Evolutionary conservation across 352 stramenopile species (phyloP).

Genomic region (Phytophthora brassicae): DNA sequence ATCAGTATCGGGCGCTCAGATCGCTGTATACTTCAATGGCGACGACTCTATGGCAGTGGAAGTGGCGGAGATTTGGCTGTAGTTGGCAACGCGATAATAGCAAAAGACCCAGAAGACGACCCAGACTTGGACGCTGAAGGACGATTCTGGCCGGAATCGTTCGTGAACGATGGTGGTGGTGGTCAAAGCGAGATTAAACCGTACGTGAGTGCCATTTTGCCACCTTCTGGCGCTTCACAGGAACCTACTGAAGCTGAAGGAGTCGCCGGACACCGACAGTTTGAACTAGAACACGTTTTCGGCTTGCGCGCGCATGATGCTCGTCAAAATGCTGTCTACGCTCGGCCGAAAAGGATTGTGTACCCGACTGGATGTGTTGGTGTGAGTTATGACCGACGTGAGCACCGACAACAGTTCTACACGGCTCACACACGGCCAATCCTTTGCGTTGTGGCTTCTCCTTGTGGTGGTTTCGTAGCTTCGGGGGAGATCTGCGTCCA

Average conservation of each 20-base stretch:
- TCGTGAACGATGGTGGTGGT: conserved; percentile 46
- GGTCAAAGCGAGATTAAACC: conserved; percentile 57
- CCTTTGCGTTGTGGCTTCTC: conserved; percentile 45
- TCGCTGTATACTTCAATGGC: conserved; percentile 73
- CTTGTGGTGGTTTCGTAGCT: conserved; percentile 60
- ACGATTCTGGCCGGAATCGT: conserved; percentile 56
- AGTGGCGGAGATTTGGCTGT: conserved; percentile 11
- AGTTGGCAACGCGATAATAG: conserved; percentile 23
- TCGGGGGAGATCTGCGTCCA: conserved; percentile 74
- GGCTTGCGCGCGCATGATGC: conserved; percentile 59
- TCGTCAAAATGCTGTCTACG: conserved; percentile 61
- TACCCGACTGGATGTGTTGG: conserved; percentile 61
- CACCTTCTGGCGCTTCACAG: conserved; percentile 36
- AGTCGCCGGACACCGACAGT: conserved; percentile 29
- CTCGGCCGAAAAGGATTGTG: conserved; percentile 66
- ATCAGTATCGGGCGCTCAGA: conserved; percentile 60
- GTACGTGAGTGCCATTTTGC: conserved; percentile 64
- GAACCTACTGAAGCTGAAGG: conserved; percentile 49
- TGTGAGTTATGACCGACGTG: conserved; percentile 73
- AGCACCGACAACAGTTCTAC: conserved; percentile 74
- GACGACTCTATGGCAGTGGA: conserved; percentile 38
- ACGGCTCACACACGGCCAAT: conserved; percentile 57
- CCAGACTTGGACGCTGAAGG: conserved; percentile 53
- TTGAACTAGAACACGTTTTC: conserved; percentile 75
- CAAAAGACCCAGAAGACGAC: conserved; percentile 62